Conservation (phyloP, 768 basidiomycete species). For the Coprinopsis cinerea region DNA sequence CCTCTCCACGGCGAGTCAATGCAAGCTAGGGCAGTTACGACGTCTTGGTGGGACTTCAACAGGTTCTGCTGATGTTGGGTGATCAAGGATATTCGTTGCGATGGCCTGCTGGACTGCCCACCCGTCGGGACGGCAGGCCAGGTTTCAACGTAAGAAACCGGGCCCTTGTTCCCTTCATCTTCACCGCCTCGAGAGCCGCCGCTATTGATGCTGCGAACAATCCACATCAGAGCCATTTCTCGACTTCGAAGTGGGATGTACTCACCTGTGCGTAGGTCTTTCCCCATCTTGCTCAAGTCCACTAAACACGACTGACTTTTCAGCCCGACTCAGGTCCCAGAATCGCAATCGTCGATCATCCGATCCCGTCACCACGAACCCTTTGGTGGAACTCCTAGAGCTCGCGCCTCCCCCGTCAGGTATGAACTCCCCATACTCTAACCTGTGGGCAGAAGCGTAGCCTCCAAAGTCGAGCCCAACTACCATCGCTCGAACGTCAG, state of each 20-base stretch:
- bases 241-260: conserved; percentile 3
- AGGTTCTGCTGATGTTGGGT: conserved; percentile 80
- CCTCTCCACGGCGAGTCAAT: conserved; percentile 93
- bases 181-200: not conserved
- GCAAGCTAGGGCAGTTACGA: conserved; percentile 77
- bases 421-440: conserved; percentile 41
- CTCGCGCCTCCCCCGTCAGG: conserved; percentile 30
- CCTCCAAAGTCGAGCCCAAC: conserved; percentile 78
- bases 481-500: conserved; percentile 64
- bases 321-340: conserved; percentile 77
- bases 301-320: conserved; percentile 74
- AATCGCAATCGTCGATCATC: conserved; percentile 83
- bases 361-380: conserved; percentile 83
- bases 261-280: conserved; percentile 71
- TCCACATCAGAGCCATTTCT: not conserved
- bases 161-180: conserved; percentile 27
- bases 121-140: conserved; percentile 43
- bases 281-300: conserved; percentile 74
- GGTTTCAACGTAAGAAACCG: conserved; percentile 56
- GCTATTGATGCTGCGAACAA: not conserved
- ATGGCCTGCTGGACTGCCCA: conserved; percentile 57
- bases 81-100: conserved; percentile 72
- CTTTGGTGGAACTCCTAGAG: conserved; percentile 40
- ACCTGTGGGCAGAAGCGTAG: conserved; percentile 45
- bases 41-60: conserved; percentile 84